Conservation (phyloP, 768 basidiomycete genomes). For the Boletus rubescentipes region DNA sequence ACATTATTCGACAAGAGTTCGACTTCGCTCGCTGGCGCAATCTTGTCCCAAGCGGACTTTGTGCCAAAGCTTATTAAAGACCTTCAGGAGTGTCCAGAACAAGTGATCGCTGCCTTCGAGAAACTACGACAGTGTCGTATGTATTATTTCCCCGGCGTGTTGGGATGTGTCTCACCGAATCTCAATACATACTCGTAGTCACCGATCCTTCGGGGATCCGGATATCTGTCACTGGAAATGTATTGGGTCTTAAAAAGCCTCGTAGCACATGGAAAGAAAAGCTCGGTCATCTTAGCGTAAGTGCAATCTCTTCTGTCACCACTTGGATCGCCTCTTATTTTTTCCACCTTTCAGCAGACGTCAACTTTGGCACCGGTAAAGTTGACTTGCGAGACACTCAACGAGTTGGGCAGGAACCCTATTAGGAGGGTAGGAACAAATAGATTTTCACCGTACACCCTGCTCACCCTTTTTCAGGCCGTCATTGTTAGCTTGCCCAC, state of each 20-base stretch:
- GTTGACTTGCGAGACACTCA: slow-evolving; percentile 66
- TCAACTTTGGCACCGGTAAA: slow-evolving; percentile 65
- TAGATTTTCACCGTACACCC: not conserved
- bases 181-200: slow-evolving; percentile 45
- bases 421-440: slow-evolving; percentile 54
- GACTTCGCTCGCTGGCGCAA: slow-evolving; percentile 61
- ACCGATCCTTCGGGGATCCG: slow-evolving; percentile 80
- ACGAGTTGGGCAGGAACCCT: slow-evolving; percentile 70
- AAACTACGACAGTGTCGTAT: slow-evolving; percentile 66
- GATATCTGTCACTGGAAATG: slow-evolving; percentile 88
- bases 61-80: slow-evolving; percentile 70
- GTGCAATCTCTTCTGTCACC: slow-evolving; percentile 35
- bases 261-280: slow-evolving; percentile 71
- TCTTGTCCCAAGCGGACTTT: slow-evolving; percentile 77
- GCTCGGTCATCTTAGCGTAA: slow-evolving; percentile 57
- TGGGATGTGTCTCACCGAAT: not conserved
- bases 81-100: slow-evolving; percentile 70
- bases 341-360: slow-evolving; percentile 35
- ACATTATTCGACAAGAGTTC: slow-evolving; percentile 68
- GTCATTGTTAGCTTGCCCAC: slow-evolving; percentile 87
- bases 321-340: not conserved
- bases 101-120: slow-evolving; percentile 73
- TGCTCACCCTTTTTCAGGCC: slow-evolving; percentile 48
- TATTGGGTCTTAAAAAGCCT: slow-evolving; percentile 68
- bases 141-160: slow-evolving; percentile 27